phyloP scores from a whole-genome alignment of 345 rosid species.

The Rubroshorea leprosula region DNA sequence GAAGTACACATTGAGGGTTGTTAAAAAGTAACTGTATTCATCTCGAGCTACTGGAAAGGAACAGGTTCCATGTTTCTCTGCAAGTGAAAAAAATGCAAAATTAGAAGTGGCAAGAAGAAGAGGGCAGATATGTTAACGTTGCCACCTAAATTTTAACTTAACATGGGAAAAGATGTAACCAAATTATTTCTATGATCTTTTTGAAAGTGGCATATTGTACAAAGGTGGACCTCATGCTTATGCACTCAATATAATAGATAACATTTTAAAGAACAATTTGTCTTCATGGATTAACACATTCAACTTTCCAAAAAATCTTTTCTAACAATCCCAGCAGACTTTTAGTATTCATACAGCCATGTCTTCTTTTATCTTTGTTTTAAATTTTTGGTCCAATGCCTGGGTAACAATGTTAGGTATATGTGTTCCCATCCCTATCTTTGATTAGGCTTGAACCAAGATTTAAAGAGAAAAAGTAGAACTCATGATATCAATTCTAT shows the following conservation, averaged over 20 bases:
- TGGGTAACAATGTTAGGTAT: too few species aligned
- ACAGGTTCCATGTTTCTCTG: slow-evolving; percentile 99
- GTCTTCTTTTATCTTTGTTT: too few species aligned
- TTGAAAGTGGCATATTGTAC: neutral
- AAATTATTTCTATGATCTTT: neutral
- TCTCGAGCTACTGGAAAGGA: slow-evolving; percentile 67
- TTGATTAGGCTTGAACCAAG: neutral
- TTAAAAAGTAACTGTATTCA: slow-evolving; percentile 69
- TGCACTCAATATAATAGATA: neutral
- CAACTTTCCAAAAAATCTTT: too few species aligned
- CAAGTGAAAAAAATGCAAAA: slow-evolving; percentile 19
- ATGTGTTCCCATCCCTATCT: slow-evolving; percentile 1
- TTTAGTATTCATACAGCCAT: too few species aligned
- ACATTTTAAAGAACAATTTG: neutral
- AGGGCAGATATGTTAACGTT: neutral
- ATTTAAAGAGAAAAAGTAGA: slow-evolving; percentile 5
- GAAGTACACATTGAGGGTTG: slow-evolving; percentile 66
- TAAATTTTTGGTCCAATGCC: too few species aligned
- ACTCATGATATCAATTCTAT: slow-evolving; percentile 3
- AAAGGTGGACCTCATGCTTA: neutral
- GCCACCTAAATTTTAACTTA: neutral
- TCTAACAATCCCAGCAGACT: too few species aligned
- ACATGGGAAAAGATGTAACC: neutral
- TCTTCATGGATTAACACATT: too few species aligned
- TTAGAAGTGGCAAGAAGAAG: slow-evolving; percentile 6